Percentiles rank a stretch among this genome's conserved stretches.
Evolutionary conservation across 352 stramenopile species (phyloP).

Genomic region (Halophytophthora polymorphica): DNA sequence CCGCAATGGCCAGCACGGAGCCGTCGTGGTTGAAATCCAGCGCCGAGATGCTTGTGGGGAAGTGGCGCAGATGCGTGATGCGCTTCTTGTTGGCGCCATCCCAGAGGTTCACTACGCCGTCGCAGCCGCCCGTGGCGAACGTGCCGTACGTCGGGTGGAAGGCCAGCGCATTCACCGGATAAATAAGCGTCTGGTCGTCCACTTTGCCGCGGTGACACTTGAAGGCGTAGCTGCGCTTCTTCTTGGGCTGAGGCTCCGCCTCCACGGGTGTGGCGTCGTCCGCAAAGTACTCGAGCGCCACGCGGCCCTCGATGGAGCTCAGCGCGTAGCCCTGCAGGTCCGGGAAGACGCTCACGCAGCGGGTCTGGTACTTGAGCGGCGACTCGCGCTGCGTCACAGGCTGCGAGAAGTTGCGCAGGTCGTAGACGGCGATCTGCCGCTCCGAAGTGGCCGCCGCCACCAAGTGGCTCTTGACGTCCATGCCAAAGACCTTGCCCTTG

Average conservation of each 20-base stretch:
- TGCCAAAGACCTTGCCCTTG: slow-evolving; percentile 63
- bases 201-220: slow-evolving; percentile 96
- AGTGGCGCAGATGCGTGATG: slow-evolving; percentile 80
- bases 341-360: slow-evolving; percentile 81
- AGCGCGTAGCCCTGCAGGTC: slow-evolving; percentile 85
- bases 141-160: slow-evolving; percentile 94
- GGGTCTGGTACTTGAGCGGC: slow-evolving; percentile 90
- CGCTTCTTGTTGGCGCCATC: slow-evolving; percentile 96
- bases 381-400: slow-evolving; percentile 73
- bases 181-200: slow-evolving; percentile 84
- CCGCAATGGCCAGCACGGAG: slow-evolving; percentile 91
- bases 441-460: slow-evolving; percentile 57
- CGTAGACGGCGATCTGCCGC: slow-evolving; percentile 67
- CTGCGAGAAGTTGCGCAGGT: slow-evolving; percentile 71
- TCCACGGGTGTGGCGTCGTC: slow-evolving; percentile 25
- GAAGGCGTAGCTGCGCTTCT: slow-evolving; percentile 94
- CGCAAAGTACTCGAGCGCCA: slow-evolving; percentile 95
- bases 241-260: slow-evolving; percentile 13
- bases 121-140: slow-evolving; percentile 95
- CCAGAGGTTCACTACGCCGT: slow-evolving; percentile 93
- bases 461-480: slow-evolving; percentile 58
- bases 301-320: slow-evolving; percentile 94
- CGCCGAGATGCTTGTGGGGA: slow-evolving; percentile 86
- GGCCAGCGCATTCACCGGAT: slow-evolving; percentile 94
- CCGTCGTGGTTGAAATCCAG: slow-evolving; percentile 95